Conservation (phyloP, 139 green algal genomes). For the Chlorella ohadii region DNA sequence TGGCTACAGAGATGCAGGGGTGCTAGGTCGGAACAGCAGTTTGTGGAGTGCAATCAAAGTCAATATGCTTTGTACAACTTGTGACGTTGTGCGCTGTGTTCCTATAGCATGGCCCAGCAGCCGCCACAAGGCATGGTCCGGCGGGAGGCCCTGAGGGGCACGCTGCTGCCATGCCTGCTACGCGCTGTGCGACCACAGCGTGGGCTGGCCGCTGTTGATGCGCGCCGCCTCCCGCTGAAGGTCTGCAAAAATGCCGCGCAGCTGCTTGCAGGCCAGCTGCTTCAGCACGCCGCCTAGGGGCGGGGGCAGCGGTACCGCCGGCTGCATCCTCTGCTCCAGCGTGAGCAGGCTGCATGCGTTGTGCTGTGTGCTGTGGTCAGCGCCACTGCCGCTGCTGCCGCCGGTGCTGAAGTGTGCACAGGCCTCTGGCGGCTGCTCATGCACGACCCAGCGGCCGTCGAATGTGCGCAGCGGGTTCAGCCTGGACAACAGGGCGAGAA, state of each 20-base stretch:
- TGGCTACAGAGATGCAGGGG: too few species aligned
- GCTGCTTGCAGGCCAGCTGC: slow-evolving; percentile 24
- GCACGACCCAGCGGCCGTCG: background rate
- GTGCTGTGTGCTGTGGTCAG: too few species aligned
- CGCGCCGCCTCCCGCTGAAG: background rate
- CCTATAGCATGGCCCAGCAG: too few species aligned
- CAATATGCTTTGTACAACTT: too few species aligned
- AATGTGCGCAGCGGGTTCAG: slow-evolving; percentile 2
- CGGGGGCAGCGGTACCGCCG: slow-evolving; percentile 12
- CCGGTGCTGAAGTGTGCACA: background rate
- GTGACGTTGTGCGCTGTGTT: too few species aligned
- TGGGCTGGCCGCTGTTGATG: background rate
- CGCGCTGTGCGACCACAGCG: background rate
- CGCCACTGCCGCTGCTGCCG: background rate
- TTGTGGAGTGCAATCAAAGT: too few species aligned
- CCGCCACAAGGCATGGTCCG: too few species aligned
- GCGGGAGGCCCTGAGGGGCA: too few species aligned
- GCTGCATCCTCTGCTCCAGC: slow-evolving; percentile 9
- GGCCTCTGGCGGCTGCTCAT: background rate
- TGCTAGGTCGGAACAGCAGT: too few species aligned
- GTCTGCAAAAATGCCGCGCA: slow-evolving; percentile 11
- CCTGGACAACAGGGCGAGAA: background rate
- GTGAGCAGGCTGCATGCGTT: background rate
- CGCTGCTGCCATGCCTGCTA: background rate
- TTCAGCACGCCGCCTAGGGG: slow-evolving; percentile 18